Conservation (phyloP, 2,329 filamentous ascomycete species). For the Periconia macrospinosa region DNA sequence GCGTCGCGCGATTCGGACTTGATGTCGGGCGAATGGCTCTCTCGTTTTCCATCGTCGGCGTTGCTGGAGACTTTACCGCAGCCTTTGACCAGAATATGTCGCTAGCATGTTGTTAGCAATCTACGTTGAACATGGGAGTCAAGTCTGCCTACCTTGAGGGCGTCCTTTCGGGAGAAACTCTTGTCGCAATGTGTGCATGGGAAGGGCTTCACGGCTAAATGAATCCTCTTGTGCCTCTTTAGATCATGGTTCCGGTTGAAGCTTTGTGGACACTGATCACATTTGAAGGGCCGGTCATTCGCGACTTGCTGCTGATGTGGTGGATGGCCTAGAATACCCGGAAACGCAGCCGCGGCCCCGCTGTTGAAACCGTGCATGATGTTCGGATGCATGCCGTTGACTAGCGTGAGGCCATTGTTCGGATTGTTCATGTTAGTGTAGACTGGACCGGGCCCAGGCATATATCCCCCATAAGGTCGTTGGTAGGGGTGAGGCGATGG, state of each 20-base stretch:
- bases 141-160: slow-evolving; percentile 75
- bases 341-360: slow-evolving; percentile 66
- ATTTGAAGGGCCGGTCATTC: slow-evolving; percentile 90
- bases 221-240: slow-evolving; percentile 94
- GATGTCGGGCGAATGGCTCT: slow-evolving; percentile 34
- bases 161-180: slow-evolving; percentile 95
- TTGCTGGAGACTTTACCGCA: slow-evolving; percentile 57
- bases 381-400: slow-evolving; percentile 60
- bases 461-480: slow-evolving; percentile 49
- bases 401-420: slow-evolving; percentile 69
- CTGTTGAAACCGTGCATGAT: slow-evolving; percentile 64
- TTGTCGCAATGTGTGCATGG: slow-evolving; percentile 91
- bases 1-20: slow-evolving; percentile 33
- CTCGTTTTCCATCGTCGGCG: slow-evolving; percentile 36
- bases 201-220: slow-evolving; percentile 93
- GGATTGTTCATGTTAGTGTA: slow-evolving; percentile 80
- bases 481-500: slow-evolving; percentile 52
- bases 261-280: slow-evolving; percentile 86
- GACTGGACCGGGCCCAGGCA: slow-evolving; percentile 62
- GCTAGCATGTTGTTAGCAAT: slow-evolving; percentile 47
- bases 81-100: slow-evolving; percentile 69
- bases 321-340: slow-evolving; percentile 60
- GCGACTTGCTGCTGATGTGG: slow-evolving; percentile 54
- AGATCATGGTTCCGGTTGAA: slow-evolving; percentile 97
- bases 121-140: slow-evolving; percentile 5